Percentiles rank a stretch among this genome's conserved stretches.
phyloP scores from a whole-genome alignment of 2,329 filamentous ascomycete genomes.

The Colletotrichum simmondsii region DNA sequence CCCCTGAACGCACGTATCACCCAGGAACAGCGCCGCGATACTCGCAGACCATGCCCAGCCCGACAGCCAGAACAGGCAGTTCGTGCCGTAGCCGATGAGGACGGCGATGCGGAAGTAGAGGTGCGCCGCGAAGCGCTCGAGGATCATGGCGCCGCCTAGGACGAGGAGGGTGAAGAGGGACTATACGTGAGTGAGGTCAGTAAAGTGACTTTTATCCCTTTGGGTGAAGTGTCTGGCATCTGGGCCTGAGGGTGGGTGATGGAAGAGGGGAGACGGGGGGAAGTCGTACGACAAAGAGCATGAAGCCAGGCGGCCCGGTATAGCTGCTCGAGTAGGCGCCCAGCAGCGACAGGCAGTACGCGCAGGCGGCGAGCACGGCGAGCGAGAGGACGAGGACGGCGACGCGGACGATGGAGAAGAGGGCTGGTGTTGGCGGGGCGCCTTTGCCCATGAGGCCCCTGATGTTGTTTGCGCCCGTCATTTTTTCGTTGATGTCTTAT shows the following conservation, averaged over 20 bases:
- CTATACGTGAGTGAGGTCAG: slow-evolving; percentile 39
- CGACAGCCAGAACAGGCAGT: slow-evolving; percentile 56
- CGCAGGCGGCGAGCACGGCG: slow-evolving; percentile 51
- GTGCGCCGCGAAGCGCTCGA: slow-evolving; percentile 48
- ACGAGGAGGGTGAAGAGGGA: slow-evolving; percentile 53
- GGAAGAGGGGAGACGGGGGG: slow-evolving; percentile 10
- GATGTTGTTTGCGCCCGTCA: slow-evolving; percentile 13
- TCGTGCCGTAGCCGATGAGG: slow-evolving; percentile 48
- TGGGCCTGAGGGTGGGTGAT: too few relatives aligned
- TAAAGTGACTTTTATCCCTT: background rate
- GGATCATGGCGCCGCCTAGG: slow-evolving; percentile 48
- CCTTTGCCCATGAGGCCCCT: slow-evolving; percentile 49
- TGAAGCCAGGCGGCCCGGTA: slow-evolving; percentile 51
- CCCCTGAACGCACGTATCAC: slow-evolving; percentile 33
- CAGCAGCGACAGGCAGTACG: slow-evolving; percentile 51
- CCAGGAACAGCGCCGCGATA: slow-evolving; percentile 42
- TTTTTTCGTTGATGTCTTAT: background rate
- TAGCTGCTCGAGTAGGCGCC: slow-evolving; percentile 40
- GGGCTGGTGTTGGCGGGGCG: slow-evolving; percentile 48
- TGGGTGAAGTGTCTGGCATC: too few relatives aligned
- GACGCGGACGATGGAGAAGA: slow-evolving; percentile 50
- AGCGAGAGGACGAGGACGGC: slow-evolving; percentile 52
- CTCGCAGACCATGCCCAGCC: slow-evolving; percentile 55
- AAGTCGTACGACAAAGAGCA: slow-evolving; percentile 58
- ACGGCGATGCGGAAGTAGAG: slow-evolving; percentile 52